Evolutionary conservation across 2,329 filamentous ascomycete genomes (phyloP), one percentile per base, ranked within the genome.

Genomic region (Huntiella abstrusa): DNA sequence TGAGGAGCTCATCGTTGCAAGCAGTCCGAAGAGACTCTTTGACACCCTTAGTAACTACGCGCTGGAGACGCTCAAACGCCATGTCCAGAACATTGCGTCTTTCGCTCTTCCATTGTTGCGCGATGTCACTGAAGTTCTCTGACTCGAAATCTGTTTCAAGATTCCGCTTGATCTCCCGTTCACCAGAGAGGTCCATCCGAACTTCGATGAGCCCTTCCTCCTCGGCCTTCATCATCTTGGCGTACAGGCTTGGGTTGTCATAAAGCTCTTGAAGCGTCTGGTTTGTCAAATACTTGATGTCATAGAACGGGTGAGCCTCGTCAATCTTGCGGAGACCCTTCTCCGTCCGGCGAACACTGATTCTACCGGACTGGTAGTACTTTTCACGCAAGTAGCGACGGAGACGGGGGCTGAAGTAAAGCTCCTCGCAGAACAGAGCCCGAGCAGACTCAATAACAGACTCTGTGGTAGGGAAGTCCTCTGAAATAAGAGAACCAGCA

Each of bases 191-290:
- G 11, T 73, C 73, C 13, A 96, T 74, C 54, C 75, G 78, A 46
- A 98, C 83, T 49, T 93, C 84, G 11, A 98, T 73, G 1, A 98
- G 67, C 2, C 88, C 87, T 59, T 98, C 91, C 55, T 91, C 82
- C 60, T 98, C 91, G 1, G 91, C 91, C 59, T 86, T 92, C 60
- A 96, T 77, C 91, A 98, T 98, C 63, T 92, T 88, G 47, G 98
- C 66, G 59, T 91, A 98, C 19, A 94, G 68, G 53, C 95, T 87
- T 1, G 91, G 91, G 45, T 83, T 78, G 45, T 77, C 75, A 2
- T 85, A 81, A 49, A 96, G 73, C 53, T 91, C 82, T 37, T 69
- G 67, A 51, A 95, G 81, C 5, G 83, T 83, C 61, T 95, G 87
- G 55, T 91, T 86, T 52, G 85, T 77, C 15, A 98, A 70, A 55